phyloP scores from a whole-genome alignment of 1,284 basidiomycete species.

The Ustilago loliicola region DNA sequence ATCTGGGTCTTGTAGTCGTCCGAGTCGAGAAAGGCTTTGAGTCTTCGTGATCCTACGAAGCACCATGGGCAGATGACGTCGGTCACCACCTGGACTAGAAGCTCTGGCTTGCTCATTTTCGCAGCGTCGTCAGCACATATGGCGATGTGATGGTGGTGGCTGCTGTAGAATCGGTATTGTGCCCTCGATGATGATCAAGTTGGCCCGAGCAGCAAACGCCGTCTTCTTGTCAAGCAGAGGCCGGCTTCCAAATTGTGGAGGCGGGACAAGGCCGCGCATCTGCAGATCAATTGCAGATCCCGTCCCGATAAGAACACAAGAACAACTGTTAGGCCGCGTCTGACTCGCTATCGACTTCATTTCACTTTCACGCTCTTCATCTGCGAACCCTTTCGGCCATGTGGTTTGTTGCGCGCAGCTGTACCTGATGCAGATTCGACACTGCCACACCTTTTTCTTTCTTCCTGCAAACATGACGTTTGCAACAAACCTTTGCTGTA shows the following conservation, averaged over 20 bases:
- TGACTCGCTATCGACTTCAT: not conserved
- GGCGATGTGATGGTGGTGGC: not conserved
- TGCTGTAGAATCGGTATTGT: not conserved
- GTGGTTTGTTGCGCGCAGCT: not conserved
- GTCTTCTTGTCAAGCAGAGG: too few species aligned
- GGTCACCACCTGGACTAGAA: conserved; percentile 45
- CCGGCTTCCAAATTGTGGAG: conserved; percentile 19
- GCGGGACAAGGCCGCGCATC: conserved; percentile 16
- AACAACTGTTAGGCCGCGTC: not conserved
- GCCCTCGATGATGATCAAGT: conserved; percentile 1
- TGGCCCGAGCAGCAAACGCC: conserved; percentile 31
- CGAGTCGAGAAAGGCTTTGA: conserved; percentile 47
- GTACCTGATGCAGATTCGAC: not conserved
- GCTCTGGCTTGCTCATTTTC: conserved; percentile 50
- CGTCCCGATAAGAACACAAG: not conserved
- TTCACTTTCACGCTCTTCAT: conserved; percentile 14
- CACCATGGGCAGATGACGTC: conserved; percentile 62
- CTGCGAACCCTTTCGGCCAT: not conserved
- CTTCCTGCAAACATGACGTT: conserved; percentile 6
- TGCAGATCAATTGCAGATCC: not conserved
- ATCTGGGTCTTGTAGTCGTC: conserved; percentile 52
- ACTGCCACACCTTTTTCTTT: not conserved
- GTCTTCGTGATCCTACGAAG: conserved; percentile 45
- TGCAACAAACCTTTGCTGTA: not conserved
- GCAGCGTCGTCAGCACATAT: not conserved